These are phyloP conservation scores for Kickxella alabastrina DNA, from an alignment of 192 early-diverging fungal species.

Conservation along the genomic window DNA sequence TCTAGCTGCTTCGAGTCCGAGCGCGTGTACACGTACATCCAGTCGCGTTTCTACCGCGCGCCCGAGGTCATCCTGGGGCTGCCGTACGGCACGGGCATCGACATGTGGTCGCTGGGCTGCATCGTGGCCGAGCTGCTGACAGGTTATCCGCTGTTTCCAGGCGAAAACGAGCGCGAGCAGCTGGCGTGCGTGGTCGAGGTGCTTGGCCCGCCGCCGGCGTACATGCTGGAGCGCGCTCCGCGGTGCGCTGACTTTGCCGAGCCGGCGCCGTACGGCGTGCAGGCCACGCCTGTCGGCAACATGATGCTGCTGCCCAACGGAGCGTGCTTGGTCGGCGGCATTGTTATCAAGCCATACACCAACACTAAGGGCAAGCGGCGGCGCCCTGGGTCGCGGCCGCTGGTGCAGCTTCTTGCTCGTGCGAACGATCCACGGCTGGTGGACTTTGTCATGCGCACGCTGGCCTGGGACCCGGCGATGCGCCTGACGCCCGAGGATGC, in stretches of 20 bases:
- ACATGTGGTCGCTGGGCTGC: constrained; percentile 97
- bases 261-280: constrained; percentile 26
- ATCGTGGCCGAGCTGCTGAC: constrained; percentile 89
- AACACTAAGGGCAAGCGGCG: constrained; percentile 91
- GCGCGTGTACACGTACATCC: constrained; percentile 97
- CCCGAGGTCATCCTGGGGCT: constrained; percentile 95
- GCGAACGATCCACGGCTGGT: constrained; percentile 75
- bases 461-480: constrained; percentile 87
- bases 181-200: constrained; percentile 94
- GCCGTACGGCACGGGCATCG: constrained; percentile 86
- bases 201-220: constrained; percentile 70
- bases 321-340: constrained; percentile 28
- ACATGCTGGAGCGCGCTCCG: constrained; percentile 71
- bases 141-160: constrained; percentile 92
- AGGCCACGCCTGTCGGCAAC: constrained; percentile 19
- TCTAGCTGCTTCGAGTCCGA: constrained; percentile 90
- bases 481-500: constrained; percentile 85
- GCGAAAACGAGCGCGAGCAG: constrained; percentile 97
- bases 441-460: constrained; percentile 79
- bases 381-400: constrained; percentile 69
- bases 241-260: constrained; percentile 86
- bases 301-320: constrained; percentile 33
- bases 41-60: constrained; percentile 92
- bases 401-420: constrained; percentile 65
- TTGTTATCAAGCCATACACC: constrained; percentile 45